Conservation (phyloP, 768 basidiomycete species). For the Lentinula aciculospora region DNA sequence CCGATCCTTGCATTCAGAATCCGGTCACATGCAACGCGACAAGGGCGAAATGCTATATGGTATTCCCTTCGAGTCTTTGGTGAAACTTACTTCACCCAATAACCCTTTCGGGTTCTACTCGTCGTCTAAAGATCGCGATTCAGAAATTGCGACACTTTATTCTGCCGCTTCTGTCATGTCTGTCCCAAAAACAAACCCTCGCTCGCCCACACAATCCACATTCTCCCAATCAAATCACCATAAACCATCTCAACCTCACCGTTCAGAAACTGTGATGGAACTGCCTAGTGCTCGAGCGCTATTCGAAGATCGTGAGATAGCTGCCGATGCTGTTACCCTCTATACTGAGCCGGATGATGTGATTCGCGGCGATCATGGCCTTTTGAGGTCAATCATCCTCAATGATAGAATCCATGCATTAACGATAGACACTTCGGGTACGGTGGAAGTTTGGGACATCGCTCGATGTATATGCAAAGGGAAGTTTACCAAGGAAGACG, state of each 20-base stretch:
- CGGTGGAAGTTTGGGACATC: slow-evolving; percentile 92
- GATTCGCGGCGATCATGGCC: slow-evolving; percentile 72
- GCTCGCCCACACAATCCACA: slow-evolving; percentile 28
- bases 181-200: slow-evolving; percentile 39
- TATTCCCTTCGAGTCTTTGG: slow-evolving; percentile 66
- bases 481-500: slow-evolving; percentile 57
- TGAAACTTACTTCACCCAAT: slow-evolving; percentile 64
- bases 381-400: slow-evolving; percentile 75
- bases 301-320: slow-evolving; percentile 74
- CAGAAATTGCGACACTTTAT: slow-evolving; percentile 81
- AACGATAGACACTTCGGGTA: slow-evolving; percentile 84
- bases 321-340: slow-evolving; percentile 66
- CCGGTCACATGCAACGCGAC: slow-evolving; percentile 23
- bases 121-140: slow-evolving; percentile 45
- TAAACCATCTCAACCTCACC: slow-evolving; percentile 17
- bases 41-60: slow-evolving; percentile 39
- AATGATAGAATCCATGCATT: slow-evolving; percentile 89
- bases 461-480: slow-evolving; percentile 74
- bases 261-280: slow-evolving; percentile 31
- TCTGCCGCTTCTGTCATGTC: slow-evolving; percentile 81
- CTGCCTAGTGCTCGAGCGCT: slow-evolving; percentile 36
- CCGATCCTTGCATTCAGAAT: slow-evolving; percentile 29
- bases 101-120: slow-evolving; percentile 46
- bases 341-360: slow-evolving; percentile 55
- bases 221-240: slow-evolving; percentile 23